These are phyloP conservation scores for Hypholoma sublateritium DNA, from an alignment of 768 basidiomycete genomes.

Conservation along the genomic window DNA sequence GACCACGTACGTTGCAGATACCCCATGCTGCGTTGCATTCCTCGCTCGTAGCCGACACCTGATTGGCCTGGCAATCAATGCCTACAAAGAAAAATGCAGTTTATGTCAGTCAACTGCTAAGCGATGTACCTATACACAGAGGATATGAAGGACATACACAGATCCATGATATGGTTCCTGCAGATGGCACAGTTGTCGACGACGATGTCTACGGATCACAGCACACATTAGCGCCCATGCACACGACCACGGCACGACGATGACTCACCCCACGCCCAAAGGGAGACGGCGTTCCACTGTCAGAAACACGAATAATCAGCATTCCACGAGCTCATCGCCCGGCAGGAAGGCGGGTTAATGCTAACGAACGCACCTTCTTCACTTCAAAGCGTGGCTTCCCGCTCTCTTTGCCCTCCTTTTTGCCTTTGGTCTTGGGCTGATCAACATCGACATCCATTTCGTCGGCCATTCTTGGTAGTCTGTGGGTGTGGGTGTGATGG, in stretches of 20 bases:
- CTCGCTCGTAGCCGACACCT: slow-evolving; percentile 93
- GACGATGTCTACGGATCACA: slow-evolving; percentile 73
- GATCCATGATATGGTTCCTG: slow-evolving; percentile 99
- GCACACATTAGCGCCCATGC: slow-evolving; percentile 12
- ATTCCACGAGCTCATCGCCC: not conserved
- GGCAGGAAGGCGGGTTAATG: not conserved
- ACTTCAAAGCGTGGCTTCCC: slow-evolving; percentile 93
- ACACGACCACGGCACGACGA: not conserved
- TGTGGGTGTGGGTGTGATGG: not conserved
- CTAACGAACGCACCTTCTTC: slow-evolving; percentile 76
- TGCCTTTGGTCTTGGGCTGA: slow-evolving; percentile 42
- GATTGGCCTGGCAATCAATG: slow-evolving; percentile 99
- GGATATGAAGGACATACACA: slow-evolving; percentile 60
- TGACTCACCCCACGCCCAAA: slow-evolving; percentile 94
- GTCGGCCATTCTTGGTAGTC: slow-evolving; percentile 1
- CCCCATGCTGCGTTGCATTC: slow-evolving; percentile 99
- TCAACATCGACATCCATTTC: slow-evolving; percentile 61
- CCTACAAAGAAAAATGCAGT: slow-evolving; percentile 46
- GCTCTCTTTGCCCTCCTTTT: slow-evolving; percentile 54
- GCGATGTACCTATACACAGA: not conserved
- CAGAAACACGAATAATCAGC: not conserved
- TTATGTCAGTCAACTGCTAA: not conserved
- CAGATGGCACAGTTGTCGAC: slow-evolving; percentile 99
- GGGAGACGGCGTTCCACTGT: slow-evolving; percentile 97
- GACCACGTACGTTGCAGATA: slow-evolving; percentile 83